phyloP scores from a whole-genome alignment of 306 rosid genomes.

The Cucurbita argyrosperma region DNA sequence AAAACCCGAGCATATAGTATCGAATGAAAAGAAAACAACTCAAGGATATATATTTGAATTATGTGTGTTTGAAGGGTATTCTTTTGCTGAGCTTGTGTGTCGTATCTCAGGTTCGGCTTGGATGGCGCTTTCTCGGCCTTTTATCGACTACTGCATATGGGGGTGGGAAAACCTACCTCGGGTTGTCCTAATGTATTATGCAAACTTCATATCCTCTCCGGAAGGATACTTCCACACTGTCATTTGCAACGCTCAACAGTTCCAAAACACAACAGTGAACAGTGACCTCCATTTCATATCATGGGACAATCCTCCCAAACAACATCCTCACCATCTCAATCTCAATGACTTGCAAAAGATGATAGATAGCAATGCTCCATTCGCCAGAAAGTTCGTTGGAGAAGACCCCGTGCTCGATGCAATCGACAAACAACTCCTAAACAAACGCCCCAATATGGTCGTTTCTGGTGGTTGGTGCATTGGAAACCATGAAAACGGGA shows the following conservation, averaged over 20 bases:
- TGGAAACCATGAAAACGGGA: slow-evolving; percentile 65
- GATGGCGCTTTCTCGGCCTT: slow-evolving; percentile 90
- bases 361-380: slow-evolving; percentile 77
- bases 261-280: slow-evolving; percentile 88
- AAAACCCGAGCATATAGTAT: too few relatives aligned
- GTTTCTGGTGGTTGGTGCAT: slow-evolving; percentile 98
- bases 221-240: slow-evolving; percentile 98
- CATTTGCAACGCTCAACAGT: slow-evolving; percentile 83
- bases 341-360: slow-evolving; percentile 47
- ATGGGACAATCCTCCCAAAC: slow-evolving; percentile 99
- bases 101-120: slow-evolving; percentile 76
- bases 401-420: slow-evolving; percentile 70
- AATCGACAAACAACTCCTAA: slow-evolving; percentile 57
- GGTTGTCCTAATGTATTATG: slow-evolving; percentile 76
- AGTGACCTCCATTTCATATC: slow-evolving; percentile 85
- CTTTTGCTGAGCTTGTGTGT: slow-evolving; percentile 12
- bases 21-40: too few relatives aligned
- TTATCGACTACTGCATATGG: slow-evolving; percentile 90
- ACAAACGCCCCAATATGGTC: slow-evolving; percentile 45
- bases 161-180: slow-evolving; percentile 99
- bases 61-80: neutral
- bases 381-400: slow-evolving; percentile 73
- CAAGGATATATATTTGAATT: too few relatives aligned
- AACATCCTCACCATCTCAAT: slow-evolving; percentile 89
- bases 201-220: slow-evolving; percentile 90